Base-by-base conservation (phyloP, 768 basidiomycete genomes). In the Kwoniella dendrophila region DNA sequence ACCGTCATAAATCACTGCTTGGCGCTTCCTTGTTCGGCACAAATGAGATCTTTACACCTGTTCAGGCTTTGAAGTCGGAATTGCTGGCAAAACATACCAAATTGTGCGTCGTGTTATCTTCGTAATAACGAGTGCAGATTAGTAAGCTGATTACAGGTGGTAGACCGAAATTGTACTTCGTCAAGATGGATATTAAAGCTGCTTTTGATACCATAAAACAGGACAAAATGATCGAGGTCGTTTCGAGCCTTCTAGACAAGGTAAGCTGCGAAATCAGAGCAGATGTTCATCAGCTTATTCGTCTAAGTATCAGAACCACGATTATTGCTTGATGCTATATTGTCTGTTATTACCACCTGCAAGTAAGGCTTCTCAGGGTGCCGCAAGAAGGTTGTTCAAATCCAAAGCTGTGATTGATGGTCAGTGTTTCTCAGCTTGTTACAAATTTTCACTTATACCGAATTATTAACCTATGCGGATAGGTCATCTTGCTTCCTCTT, bases 191-290 rank as follows among this genome's bases (percentile, higher is more conserved):
- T 74, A 92, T 98, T 18, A 89, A 89, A 63, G 88, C 95, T 6
- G 96, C 93, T 69, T 99, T 97, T 81, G 96, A 99, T 79, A 92
- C 90, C 0, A 98, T 98, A 60, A 87, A 92, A 33, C 96, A 98
- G 77, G 83, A 85, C 7, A 93, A 88, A 70, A 80, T 99, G 44
- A 79, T 98, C 32, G 82, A 85, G 38, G 90, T 99, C 36, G 78
- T 98, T 27, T 83, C 84, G 10, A 80, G 85, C 2, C 72, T 97
- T 2, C 82, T 99, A 8, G 71, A 73, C n/a, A 57, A 70, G 32
- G 78, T 77, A 49, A 86, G 87, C 43, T 41, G 36, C 5, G 11
- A 2, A 22, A 30, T 3, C 44, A 10, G 2, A 8, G 38, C 24
- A 29, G 33, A 12, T 44, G 56, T 34, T n/a, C 6, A 16, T 33